A percentile compares a stretch with the other conserved stretches of the same genome.
These are phyloP conservation scores for Penicillium brevicompactum DNA, from an alignment of 2,329 filamentous ascomycete species.

Conservation along the genomic window DNA sequence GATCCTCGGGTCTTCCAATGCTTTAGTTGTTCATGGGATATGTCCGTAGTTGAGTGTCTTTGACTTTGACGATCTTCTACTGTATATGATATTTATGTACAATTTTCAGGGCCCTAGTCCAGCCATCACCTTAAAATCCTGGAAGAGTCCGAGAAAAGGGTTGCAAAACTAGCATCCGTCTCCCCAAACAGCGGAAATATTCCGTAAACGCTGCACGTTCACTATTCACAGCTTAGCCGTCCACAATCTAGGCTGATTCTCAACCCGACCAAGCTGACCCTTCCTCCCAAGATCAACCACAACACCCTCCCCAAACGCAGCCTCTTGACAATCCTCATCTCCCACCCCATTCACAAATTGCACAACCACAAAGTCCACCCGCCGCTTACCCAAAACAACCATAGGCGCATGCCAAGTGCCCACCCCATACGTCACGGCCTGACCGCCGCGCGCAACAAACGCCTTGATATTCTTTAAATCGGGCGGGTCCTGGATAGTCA, in stretches of 20 bases:
- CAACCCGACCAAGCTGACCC: conserved; percentile 21
- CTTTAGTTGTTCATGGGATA: too few species aligned
- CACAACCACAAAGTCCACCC: conserved; percentile 83
- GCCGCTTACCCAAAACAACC: conserved; percentile 73
- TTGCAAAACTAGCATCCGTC: not conserved
- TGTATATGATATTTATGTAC: conserved; percentile 12
- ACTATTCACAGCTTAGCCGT: conserved; percentile 20
- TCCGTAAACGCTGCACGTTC: not conserved
- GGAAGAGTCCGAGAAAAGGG: not conserved
- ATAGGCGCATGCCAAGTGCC: conserved; percentile 98
- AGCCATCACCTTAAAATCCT: too few species aligned
- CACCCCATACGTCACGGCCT: conserved; percentile 88
- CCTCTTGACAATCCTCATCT: conserved; percentile 86
- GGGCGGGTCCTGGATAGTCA: conserved; percentile 58
- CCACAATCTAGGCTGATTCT: conserved; percentile 18
- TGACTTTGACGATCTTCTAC: not conserved
- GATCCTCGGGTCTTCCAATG: too few species aligned
- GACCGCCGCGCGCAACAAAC: conserved; percentile 74
- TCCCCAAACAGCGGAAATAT: not conserved
- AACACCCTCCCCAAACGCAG: conserved; percentile 50
- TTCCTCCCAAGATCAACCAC: conserved; percentile 33
- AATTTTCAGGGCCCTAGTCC: not conserved
- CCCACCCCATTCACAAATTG: conserved; percentile 85
- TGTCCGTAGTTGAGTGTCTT: too few species aligned
- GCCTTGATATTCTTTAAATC: conserved; percentile 71